A percentile compares a stretch with the other conserved stretches of the same genome.
These are phyloP conservation scores for Hamigera avellanea DNA, from an alignment of 495 filamentous ascomycete genomes.

Conservation along the genomic window DNA sequence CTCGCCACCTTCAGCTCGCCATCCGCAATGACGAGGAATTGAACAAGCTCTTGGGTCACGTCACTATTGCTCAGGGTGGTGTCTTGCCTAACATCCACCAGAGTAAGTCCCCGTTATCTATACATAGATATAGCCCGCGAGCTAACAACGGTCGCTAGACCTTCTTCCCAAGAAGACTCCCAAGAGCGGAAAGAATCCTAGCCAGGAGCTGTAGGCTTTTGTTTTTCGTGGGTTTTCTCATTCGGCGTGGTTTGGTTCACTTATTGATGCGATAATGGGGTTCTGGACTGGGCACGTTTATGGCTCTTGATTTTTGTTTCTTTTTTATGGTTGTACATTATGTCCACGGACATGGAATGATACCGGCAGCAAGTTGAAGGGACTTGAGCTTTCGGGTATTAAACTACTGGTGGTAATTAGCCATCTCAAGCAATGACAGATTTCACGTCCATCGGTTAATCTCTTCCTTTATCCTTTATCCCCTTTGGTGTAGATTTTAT, in stretches of 20 bases:
- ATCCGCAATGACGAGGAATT: constrained; percentile 99
- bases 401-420: constrained; percentile 5
- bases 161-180: constrained; percentile 96
- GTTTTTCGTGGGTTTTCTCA: constrained; percentile 48
- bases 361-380: constrained; percentile 29
- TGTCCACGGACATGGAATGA: constrained; percentile 59
- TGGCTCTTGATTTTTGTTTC: constrained; percentile 59
- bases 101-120: constrained; percentile 50
- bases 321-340: constrained; percentile 91
- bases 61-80: constrained; percentile 99
- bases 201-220: constrained; percentile 75
- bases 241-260: constrained; percentile 51
- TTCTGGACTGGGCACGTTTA: constrained; percentile 68
- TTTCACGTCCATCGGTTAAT: constrained; percentile 14
- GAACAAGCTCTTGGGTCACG: constrained; percentile 99
- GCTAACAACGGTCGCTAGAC: constrained; percentile 39
- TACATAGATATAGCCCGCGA: neutral
- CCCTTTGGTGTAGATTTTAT: too few species aligned
- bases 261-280: constrained; percentile 79
- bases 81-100: constrained; percentile 98
- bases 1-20: constrained; percentile 96
- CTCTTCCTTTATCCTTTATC: too few species aligned
- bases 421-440: constrained; percentile 14
- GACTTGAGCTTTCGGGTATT: constrained; percentile 19
- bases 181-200: constrained; percentile 80